phyloP scores from a whole-genome alignment of 495 filamentous ascomycete genomes.

The Neurospora sp. region DNA sequence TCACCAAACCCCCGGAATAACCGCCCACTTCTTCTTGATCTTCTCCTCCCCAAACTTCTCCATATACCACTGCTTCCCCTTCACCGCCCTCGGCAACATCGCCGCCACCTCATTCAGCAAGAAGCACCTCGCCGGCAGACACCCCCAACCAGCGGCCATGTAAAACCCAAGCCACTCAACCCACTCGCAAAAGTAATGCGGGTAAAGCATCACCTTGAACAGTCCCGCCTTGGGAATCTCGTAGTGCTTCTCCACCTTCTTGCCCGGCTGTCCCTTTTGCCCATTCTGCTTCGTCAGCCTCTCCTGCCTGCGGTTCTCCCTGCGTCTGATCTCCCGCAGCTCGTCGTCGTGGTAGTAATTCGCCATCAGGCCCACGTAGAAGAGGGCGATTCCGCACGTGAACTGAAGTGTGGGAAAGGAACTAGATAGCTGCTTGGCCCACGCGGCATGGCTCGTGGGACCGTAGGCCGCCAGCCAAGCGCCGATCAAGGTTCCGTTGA shows the following conservation, averaged over 20 bases:
- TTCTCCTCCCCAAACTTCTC: slow-evolving; percentile 74
- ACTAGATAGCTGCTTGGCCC: slow-evolving; percentile 31
- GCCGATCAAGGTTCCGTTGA: slow-evolving; percentile 67
- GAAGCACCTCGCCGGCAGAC: slow-evolving; percentile 68
- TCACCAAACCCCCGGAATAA: slow-evolving; percentile 67
- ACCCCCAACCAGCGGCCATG: slow-evolving; percentile 52
- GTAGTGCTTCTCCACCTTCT: slow-evolving; percentile 68
- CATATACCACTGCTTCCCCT: slow-evolving; percentile 79
- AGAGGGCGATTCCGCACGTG: slow-evolving; percentile 38
- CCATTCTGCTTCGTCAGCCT: slow-evolving; percentile 30
- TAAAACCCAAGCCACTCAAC: slow-evolving; percentile 89
- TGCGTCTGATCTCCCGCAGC: slow-evolving; percentile 63
- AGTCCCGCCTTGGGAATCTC: slow-evolving; percentile 74
- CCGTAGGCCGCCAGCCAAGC: slow-evolving; percentile 76
- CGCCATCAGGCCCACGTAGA: slow-evolving; percentile 55
- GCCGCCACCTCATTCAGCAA: slow-evolving; percentile 76
- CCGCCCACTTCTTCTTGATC: slow-evolving; percentile 64
- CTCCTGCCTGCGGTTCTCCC: slow-evolving; percentile 37
- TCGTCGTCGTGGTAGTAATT: slow-evolving; percentile 82
- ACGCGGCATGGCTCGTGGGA: slow-evolving; percentile 47
- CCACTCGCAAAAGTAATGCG: slow-evolving; percentile 94
- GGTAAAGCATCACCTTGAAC: slow-evolving; percentile 74
- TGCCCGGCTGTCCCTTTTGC: slow-evolving; percentile 23
- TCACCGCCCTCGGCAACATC: slow-evolving; percentile 82
- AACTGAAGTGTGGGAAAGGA: slow-evolving; percentile 31